Percentiles rank a stretch among this genome's conserved stretches.
Evolutionary conservation across 2,329 filamentous ascomycete genomes (phyloP).

Genomic region (Colletotrichum costaricense): DNA sequence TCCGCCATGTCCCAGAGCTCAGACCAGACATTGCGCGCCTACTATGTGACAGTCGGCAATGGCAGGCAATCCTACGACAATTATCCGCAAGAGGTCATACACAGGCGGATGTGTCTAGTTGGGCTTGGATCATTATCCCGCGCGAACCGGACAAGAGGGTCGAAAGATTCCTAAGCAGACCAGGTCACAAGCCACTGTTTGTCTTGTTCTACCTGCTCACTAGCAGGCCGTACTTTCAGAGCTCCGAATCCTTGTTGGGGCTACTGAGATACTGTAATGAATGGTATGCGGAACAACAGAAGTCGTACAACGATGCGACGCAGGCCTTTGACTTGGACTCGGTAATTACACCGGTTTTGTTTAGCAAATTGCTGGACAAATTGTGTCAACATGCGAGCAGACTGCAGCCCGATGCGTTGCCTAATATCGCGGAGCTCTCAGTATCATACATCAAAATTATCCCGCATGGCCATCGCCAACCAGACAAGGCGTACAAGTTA

Average conservation of each 20-base stretch:
- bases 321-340: background rate
- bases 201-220: conserved; percentile 28
- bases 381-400: conserved; percentile 32
- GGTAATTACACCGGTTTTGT: background rate
- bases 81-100: background rate
- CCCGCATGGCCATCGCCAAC: conserved; percentile 25
- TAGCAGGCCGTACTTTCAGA: background rate
- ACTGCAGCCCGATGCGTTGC: conserved; percentile 43
- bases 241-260: conserved; percentile 9
- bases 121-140: conserved; percentile 22
- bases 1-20: conserved; percentile 4
- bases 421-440: conserved; percentile 44
- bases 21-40: background rate
- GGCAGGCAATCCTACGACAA: background rate
- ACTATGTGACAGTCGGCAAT: background rate
- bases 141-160: conserved; percentile 23
- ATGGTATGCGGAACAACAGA: conserved; percentile 16
- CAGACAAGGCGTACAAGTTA: conserved; percentile 37
- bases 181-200: conserved; percentile 29
- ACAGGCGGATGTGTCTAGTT: conserved; percentile 11
- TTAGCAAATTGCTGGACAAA: background rate
- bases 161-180: conserved; percentile 2
- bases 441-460: conserved; percentile 44
- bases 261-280: conserved; percentile 25
- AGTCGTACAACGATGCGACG: background rate